Evolutionary conservation across 2,329 filamentous ascomycete genomes (phyloP), one percentile per base, ranked within the genome.

Genomic region (Grosmannia clavigera): DNA sequence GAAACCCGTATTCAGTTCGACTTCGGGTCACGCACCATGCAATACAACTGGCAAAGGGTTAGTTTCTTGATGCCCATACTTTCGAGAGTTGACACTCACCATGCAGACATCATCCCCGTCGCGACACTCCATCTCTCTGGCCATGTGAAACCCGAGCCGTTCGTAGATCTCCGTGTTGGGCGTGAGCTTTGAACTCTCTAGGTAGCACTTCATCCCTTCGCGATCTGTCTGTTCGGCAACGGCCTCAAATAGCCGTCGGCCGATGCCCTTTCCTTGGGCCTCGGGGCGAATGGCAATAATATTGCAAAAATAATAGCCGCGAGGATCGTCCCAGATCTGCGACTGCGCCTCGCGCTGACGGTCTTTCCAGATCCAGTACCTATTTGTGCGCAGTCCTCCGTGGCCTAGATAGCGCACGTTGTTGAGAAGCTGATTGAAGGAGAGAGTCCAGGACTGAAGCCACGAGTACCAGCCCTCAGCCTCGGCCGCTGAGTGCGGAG

Each of bases 341-440:
- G 54, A 16, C 54, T 56, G 54, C 14, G 54, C 54, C 54, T 55
- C 52, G 16, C 52, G 31, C 52, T 56, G 54, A 2, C 22, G 35
- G 35, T 16, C 54, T n/a, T 56, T 56, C 54, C 54, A 56, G 35
- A 56, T 56, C 54, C 54, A 56, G 35, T 56, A 56, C 11, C 54
- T 35, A 2, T 43, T 40, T 35, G 33, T 56, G n/a, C 33, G 33
- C 19, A 56, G 35, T 22, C 54, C 54, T 10, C 54, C 54, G 35
- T 43, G 33, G 35, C 54, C 54, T 19, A n/a, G 31, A n/a, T 43
- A 56, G n/a, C 38, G 54, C 22, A 56, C 22, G 54, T 56, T 56
- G n/a, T 14, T 56, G n/a, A 43, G 2, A 10, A 40, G 35, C 54
- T 56, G 54, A 11, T 19, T 27, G n/a, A 43, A 27, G 14, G 35